These are phyloP conservation scores for Aspergillus texensis DNA, from an alignment of 2,329 filamentous ascomycete genomes.

Conservation along the genomic window DNA sequence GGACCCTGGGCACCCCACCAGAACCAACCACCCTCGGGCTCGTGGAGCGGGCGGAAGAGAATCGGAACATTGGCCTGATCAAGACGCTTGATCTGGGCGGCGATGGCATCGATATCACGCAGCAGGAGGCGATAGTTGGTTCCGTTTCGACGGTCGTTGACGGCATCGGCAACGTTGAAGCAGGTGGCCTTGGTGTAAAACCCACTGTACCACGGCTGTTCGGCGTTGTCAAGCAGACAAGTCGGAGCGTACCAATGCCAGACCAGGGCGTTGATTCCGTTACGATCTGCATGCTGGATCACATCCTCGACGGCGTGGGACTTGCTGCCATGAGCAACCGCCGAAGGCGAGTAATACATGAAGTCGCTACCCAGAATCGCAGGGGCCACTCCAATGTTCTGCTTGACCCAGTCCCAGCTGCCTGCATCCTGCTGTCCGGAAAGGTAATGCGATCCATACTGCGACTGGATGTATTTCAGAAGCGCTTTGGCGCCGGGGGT, in stretches of 20 bases:
- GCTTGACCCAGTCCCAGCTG: slow-evolving; percentile 5
- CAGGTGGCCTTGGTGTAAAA: slow-evolving; percentile 15
- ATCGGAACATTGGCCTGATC: slow-evolving; percentile 4
- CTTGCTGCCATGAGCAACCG: slow-evolving; percentile 5
- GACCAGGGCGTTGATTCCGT: slow-evolving; percentile 13
- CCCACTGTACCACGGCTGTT: slow-evolving; percentile 11
- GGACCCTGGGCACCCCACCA: slow-evolving; percentile 7
- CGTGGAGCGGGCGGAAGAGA: slow-evolving; percentile 10
- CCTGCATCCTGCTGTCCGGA: slow-evolving; percentile 6
- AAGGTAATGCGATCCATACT: background rate
- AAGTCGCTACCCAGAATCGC: slow-evolving; percentile 10
- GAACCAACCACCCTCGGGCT: slow-evolving; percentile 5
- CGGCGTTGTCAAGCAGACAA: slow-evolving; percentile 3
- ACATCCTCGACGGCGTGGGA: slow-evolving; percentile 11
- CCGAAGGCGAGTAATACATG: slow-evolving; percentile 9
- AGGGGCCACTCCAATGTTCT: slow-evolving; percentile 5
- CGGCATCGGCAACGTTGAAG: slow-evolving; percentile 8
- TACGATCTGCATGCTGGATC: slow-evolving; percentile 6
- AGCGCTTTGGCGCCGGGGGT: slow-evolving; percentile 4
- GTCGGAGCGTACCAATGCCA: slow-evolving; percentile 16
- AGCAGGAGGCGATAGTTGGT: slow-evolving; percentile 14
- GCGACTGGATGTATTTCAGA: slow-evolving; percentile 3
- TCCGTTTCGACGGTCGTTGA: slow-evolving; percentile 5
- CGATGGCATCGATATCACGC: slow-evolving; percentile 14
- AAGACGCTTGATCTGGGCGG: slow-evolving; percentile 8